phyloP scores from a whole-genome alignment of 371 early-diverging fungal species.

The Conidiobolus incongruus region DNA sequence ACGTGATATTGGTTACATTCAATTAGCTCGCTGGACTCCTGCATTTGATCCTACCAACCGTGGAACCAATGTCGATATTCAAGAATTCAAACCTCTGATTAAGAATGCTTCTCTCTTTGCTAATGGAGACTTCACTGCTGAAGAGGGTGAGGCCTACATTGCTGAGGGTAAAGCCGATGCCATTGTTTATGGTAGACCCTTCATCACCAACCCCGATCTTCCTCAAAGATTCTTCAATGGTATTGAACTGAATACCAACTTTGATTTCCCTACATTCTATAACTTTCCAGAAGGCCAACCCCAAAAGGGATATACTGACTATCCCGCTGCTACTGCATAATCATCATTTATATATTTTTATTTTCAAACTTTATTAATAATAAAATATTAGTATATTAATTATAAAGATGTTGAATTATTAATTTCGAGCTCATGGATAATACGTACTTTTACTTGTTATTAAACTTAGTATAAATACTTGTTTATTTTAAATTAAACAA shows the following conservation, averaged over 20 bases:
- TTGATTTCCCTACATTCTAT: neutral
- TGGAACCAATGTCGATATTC: too few species aligned
- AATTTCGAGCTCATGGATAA: too few species aligned
- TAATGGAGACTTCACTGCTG: slow-evolving; percentile 40
- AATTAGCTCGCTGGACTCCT: neutral
- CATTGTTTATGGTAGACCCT: slow-evolving; percentile 1
- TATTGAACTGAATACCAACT: neutral
- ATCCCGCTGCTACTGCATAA: neutral
- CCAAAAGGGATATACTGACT: neutral
- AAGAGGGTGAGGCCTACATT: slow-evolving; percentile 10
- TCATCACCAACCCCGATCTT: neutral
- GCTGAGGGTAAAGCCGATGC: too few species aligned
- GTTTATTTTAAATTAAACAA: too few species aligned
- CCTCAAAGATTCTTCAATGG: neutral
- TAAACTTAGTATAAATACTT: too few species aligned
- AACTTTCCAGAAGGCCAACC: neutral
- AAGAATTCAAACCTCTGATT: slow-evolving; percentile 25
- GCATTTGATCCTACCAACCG: neutral
- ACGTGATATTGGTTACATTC: slow-evolving; percentile 2
- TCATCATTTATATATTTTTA: too few species aligned
- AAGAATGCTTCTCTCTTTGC: slow-evolving; percentile 23
- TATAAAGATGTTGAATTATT: too few species aligned
- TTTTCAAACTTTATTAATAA: too few species aligned
- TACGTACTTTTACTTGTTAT: too few species aligned
- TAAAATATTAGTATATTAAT: too few species aligned